Evolutionary conservation across 345 rosid genomes (phyloP).

Genomic region (Leavenworthia alabamica): DNA sequence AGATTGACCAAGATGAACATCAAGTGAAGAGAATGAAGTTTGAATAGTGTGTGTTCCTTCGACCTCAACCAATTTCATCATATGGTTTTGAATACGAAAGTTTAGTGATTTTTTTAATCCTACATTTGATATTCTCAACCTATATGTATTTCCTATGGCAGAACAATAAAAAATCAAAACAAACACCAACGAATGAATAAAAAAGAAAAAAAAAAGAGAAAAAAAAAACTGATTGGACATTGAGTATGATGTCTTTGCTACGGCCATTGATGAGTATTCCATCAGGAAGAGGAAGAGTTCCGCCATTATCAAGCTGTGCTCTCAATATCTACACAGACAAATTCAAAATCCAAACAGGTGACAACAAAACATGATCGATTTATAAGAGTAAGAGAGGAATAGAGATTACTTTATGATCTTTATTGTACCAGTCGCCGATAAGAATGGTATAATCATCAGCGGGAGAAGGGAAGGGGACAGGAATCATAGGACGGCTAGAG

Average conservation of each 20-base stretch:
- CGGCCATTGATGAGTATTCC: neutral
- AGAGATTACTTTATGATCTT: neutral
- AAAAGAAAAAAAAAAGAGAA: neutral
- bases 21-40: conserved; percentile 61
- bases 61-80: conserved; percentile 68
- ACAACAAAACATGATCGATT: neutral
- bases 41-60: conserved; percentile 88
- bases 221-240: neutral
- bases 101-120: conserved; percentile 75
- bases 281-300: neutral
- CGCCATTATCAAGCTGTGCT: neutral
- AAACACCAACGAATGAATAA: neutral
- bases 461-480: neutral
- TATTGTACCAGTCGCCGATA: neutral
- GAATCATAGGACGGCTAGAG: neutral
- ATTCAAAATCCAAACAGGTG: neutral
- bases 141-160: conserved; percentile 31
- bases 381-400: neutral
- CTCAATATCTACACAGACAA: neutral
- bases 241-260: neutral
- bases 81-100: conserved; percentile 80
- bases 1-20: conserved; percentile 83
- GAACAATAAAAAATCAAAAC: no score
- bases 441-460: neutral
- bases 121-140: conserved; percentile 79